Evolutionary conservation across 129 eudicot species (phyloP), one percentile per base, ranked within the genome.

Genomic region (Calendula officinalis): DNA sequence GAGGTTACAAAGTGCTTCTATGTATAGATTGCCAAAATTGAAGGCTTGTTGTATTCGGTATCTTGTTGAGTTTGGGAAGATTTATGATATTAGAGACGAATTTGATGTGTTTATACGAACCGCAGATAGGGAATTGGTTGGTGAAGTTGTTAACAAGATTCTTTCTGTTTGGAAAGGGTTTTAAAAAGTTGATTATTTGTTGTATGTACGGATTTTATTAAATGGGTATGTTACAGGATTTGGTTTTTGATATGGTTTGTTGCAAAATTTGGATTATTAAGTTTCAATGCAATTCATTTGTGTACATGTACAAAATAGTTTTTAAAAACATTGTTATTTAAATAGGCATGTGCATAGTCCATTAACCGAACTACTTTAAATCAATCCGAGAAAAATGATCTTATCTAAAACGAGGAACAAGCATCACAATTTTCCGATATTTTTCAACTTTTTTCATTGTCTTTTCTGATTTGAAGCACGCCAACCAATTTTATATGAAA

Each of bases 101-200:
- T 82, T 94, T 35, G 69, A 77, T 59, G 78, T 68, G 3, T 94
- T 94, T 78, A 62, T 94, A 55, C 80, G 75, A 39, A 81, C 78
- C 32, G 99, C 84, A 5, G 99, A 94, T 59, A 86, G 95, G 68
- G 99, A 89, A 49, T 75, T 94, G 54, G 82, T 94, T 33, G 85
- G 80, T 36, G 99, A 94, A 70, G 69, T 94, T 53, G 82, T 94
- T 56, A 78, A 80, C 58, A 91, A 86, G 77, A 76, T 94, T 73
- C 97, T 94, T 78, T 87, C 69, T 64, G 82, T 73, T 13, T 94
- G 99, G 99, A 89, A 89, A 73, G 99, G 97, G 56, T 94, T 94
- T 86, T 94, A 76, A 83, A 83, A 65, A 7, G 12, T 14, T 9
- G 14, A 40, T 52, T 41, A 58, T 27, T 47, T 45, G 57, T 55